These are phyloP conservation scores for Glaciozyma antarctica DNA, from an alignment of 768 basidiomycete species.

Conservation along the genomic window DNA sequence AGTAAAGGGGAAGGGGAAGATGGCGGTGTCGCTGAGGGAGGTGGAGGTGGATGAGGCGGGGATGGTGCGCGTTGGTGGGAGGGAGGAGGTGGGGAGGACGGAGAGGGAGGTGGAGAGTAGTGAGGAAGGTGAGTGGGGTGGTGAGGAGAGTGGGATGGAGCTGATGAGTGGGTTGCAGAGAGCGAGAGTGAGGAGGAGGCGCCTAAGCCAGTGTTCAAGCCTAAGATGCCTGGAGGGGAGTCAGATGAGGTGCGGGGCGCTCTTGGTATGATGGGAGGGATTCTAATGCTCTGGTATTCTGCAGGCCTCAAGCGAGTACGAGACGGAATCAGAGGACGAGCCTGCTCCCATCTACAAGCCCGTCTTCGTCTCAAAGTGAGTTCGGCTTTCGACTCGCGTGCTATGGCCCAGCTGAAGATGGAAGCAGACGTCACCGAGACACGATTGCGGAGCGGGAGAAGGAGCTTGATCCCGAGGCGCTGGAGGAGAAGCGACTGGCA, in stretches of 20 bases:
- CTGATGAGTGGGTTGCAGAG: constrained; percentile 47
- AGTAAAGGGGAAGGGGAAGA: constrained; percentile 42
- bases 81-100: constrained; percentile 68
- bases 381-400: constrained; percentile 2
- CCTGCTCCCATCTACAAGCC: constrained; percentile 70
- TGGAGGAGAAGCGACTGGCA: constrained; percentile 55
- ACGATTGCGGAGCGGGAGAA: constrained; percentile 64
- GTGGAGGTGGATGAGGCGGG: constrained; percentile 73
- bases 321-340: constrained; percentile 68
- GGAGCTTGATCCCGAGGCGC: constrained; percentile 64
- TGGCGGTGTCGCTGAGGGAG: constrained; percentile 67
- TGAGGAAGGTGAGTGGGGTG: constrained; percentile 38
- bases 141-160: neutral
- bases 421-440: constrained; percentile 32
- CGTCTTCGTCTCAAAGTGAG: constrained; percentile 89
- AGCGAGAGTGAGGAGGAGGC: constrained; percentile 41
- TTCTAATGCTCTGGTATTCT: neutral
- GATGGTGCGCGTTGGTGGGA: constrained; percentile 67
- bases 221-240: constrained; percentile 7
- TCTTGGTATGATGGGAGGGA: neutral
- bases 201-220: constrained; percentile 34
- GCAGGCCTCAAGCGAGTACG: constrained; percentile 71
- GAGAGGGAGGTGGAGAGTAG: constrained; percentile 46
- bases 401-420: neutral
- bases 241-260: constrained; percentile 15